Evolutionary conservation across 176 grass and related monocot species (phyloP), one percentile per base, ranked within the genome.

Genomic region (Thinopyrum elongatum): DNA sequence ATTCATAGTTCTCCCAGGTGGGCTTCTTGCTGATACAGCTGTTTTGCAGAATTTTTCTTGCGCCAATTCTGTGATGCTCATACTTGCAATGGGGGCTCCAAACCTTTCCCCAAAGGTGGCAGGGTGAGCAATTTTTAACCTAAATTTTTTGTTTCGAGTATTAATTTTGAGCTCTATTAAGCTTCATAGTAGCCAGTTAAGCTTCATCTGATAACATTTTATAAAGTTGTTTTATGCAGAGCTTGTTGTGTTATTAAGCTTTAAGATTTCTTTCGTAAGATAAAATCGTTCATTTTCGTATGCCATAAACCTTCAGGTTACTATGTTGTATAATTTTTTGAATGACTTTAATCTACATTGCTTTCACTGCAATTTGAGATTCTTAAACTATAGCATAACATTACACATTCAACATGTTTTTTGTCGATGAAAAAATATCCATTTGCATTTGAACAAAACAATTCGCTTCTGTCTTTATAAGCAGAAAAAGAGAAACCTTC

Each of bases 21-120:
- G 36, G 15, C 16, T 76, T 89, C 16, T 76, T 91, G 28, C 62
- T 78, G 33, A 77, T 84, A 61, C 80, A 72, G 22, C 80, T 90
- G 57, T n/a, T 83, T 80, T 84, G 67, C 86, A 98, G 96, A 95
- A 85, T 89, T 98, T 92, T 95, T 98, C 90, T 86, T 98, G 90
- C 91, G 36, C 49, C 93, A 98, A 76, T 98, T 98, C 81, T 98
- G 96, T 80, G 93, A 98, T 85, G 90, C 96, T 89, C 96, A 98
- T 29, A 91, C 86, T 65, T 98, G 96, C 86, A 89, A 58, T 65
- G 71, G 86, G 26, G 79, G 78, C 6, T 51, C 69, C 47, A 91
- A 95, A 92, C 93, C 96, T 79, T 98, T 98, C 65, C 93, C 96
- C 38, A 89, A 91, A 86, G 96, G 93, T 77, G 93, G 93, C 88